Base-by-base conservation (phyloP, 2,329 filamentous ascomycete genomes). In the Xylariaceae sp. region DNA sequence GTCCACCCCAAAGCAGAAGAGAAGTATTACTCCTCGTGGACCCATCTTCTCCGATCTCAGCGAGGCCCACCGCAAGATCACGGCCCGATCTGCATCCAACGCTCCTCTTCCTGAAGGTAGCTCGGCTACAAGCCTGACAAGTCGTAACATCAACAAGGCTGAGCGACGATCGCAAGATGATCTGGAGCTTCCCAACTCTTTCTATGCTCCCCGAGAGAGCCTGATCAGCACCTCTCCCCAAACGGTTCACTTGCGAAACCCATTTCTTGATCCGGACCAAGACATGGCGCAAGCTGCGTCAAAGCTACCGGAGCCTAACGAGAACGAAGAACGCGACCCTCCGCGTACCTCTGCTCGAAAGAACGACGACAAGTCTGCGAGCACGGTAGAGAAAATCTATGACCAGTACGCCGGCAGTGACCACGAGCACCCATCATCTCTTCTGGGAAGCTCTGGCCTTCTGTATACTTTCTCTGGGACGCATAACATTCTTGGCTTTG, bases 31-130 rank as follows among this genome's bases (percentile, higher is more conserved):
- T 7, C 56, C 55, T 8, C 57, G 57, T 18, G 55, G 52, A 4
- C 51, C 48, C 5, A 47, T 58, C 18, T 65, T 64, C 36, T 48
- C 51, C 17, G 55, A 58, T 33, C 45, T 65, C 1, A 49, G 50
- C 17, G 60, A 63, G 22, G 62, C 63, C 1, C 57, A 62, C 34
- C 49, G 52, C 4, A 59, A 57, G 21, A 65, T 66, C 37, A 59
- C 58, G 7, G 46, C 53, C 4, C 40, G 45, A 4, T 30, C 40
- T 14, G 34, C 12, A n/a, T 30, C 48, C n/a, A 34, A 39, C 9
- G 38, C 43, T 23, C 29, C 36, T 19, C 38, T 38, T 6, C 36
- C 21, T 4, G 38, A 40, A 14, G 31, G 16, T 27, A 28, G 37
- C 5, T 31, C 32, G 4, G 32, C 24, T 26, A n/a, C 25, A 21